phyloP scores from a whole-genome alignment of 257 asterid genomes.

The Ligustrum vulgare region DNA sequence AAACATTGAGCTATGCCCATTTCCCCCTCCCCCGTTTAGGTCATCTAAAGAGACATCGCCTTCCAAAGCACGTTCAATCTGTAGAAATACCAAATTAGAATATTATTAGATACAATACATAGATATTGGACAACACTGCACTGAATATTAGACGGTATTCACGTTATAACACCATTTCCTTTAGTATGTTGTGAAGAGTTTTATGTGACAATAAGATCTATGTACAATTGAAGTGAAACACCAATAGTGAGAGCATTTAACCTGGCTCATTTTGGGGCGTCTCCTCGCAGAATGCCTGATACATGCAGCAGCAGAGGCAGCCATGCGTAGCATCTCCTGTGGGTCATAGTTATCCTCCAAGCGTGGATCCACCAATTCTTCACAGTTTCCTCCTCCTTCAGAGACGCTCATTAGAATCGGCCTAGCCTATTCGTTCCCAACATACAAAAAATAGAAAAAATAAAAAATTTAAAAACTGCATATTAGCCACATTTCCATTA shows the following conservation, averaged over 20 bases:
- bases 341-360: conserved; percentile 58
- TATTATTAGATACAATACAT: neutral
- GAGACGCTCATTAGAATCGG: conserved; percentile 49
- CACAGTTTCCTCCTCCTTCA: conserved; percentile 71
- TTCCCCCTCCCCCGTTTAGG: conserved; percentile 45
- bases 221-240: neutral
- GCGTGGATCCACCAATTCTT: conserved; percentile 68
- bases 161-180: neutral
- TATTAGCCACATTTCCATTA: neutral
- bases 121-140: neutral
- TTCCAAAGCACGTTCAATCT: conserved; percentile 86
- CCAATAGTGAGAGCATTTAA: conserved; percentile 10
- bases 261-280: conserved; percentile 97
- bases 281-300: conserved; percentile 78
- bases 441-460: neutral
- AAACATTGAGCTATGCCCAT: conserved; percentile 33
- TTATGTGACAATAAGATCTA: neutral
- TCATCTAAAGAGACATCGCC: conserved; percentile 73
- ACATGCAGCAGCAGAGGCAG: conserved; percentile 69
- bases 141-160: neutral
- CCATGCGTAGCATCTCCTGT: conserved; percentile 73
- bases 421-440: conserved; percentile 52
- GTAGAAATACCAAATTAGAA: neutral
- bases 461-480: neutral
- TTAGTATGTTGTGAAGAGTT: neutral